phyloP scores from a whole-genome alignment of 2,329 filamentous ascomycete species.

The Cladosporium velox region DNA sequence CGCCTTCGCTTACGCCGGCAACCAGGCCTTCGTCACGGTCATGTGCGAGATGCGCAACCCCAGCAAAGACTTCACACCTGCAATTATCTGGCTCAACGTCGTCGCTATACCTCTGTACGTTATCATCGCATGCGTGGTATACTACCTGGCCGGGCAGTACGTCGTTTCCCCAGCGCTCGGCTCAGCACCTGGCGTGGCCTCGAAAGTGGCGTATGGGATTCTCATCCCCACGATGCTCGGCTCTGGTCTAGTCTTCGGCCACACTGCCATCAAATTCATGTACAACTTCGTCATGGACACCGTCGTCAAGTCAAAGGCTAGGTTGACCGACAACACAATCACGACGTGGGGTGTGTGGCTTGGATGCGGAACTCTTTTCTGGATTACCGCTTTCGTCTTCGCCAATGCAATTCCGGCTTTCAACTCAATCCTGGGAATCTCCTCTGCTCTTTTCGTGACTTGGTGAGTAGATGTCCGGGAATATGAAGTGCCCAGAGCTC shows the following conservation, averaged over 20 bases:
- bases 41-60: conserved; percentile 18
- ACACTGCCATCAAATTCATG: conserved; percentile 15
- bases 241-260: conserved; percentile 14
- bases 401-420: conserved; percentile 13
- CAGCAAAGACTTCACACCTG: conserved; percentile 9
- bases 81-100: conserved; percentile 12
- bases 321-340: conserved; percentile 15
- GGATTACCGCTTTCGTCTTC: conserved; percentile 6
- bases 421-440: conserved; percentile 11
- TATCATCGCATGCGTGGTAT: conserved; percentile 14
- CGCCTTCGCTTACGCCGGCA: conserved; percentile 11
- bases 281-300: conserved; percentile 12
- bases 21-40: conserved; percentile 15
- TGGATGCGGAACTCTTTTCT: conserved; percentile 13
- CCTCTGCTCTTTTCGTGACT: conserved; percentile 4
- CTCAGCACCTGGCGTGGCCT: conserved; percentile 10
- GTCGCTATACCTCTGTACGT: conserved; percentile 8
- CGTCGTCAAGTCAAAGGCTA: not conserved
- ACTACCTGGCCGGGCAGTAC: conserved; percentile 7
- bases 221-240: conserved; percentile 16
- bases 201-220: conserved; percentile 8
- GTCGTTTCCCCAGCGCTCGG: conserved; percentile 4
- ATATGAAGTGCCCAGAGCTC: no score
- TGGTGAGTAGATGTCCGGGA: not conserved
- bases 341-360: conserved; percentile 14